These are phyloP conservation scores for Sporisorium scitamineum DNA, from an alignment of 1,284 basidiomycete genomes.

Conservation along the genomic window DNA sequence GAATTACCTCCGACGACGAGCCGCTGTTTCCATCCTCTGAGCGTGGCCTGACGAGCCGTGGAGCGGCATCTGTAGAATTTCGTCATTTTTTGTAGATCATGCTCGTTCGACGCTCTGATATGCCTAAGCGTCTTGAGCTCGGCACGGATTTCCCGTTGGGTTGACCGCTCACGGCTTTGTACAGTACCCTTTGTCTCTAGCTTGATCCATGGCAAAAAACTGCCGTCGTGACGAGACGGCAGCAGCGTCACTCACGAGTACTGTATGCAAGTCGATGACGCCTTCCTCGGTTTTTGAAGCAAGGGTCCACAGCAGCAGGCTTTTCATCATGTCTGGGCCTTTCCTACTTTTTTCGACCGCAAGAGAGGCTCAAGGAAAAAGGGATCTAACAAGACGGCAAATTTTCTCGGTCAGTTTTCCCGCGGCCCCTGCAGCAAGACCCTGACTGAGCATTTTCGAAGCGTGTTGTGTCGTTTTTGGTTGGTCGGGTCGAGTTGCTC, in stretches of 20 bases:
- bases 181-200: no score
- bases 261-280: no score
- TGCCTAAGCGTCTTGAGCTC: neutral
- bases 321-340: no score
- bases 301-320: neutral
- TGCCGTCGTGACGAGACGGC: no score
- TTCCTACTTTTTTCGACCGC: no score
- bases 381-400: neutral
- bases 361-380: no score
- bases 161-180: neutral
- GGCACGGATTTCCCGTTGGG: neutral
- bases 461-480: neutral
- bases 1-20: no score
- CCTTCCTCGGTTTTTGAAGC: no score
- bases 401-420: neutral
- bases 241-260: no score
- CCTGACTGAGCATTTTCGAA: constrained; percentile 13
- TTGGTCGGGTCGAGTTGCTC: neutral
- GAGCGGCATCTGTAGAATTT: constrained; percentile 4
- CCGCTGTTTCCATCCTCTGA: no score
- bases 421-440: constrained; percentile 13
- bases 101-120: neutral
- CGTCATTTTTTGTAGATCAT: constrained; percentile 12
- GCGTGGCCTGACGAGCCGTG: neutral
- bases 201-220: neutral